Base-by-base conservation (phyloP, 1,139 yeast species). In the Geotrichum phurueaensis region DNA sequence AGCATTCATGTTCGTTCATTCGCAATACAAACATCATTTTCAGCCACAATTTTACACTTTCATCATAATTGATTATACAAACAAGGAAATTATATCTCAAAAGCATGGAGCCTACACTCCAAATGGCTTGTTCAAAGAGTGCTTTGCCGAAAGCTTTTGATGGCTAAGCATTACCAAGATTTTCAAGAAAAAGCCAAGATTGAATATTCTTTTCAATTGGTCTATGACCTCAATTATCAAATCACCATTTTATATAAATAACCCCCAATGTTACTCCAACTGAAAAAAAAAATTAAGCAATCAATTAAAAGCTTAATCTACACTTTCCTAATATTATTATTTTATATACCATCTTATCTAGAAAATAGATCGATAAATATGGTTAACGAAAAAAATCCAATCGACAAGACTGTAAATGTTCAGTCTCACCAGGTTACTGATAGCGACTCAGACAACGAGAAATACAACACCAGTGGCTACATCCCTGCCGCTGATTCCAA, bases 21-120 rank as follows among this genome's bases (percentile, higher is more conserved):
- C 2, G 47, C 47, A 39, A 15, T 2, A 39, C 5, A 39, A 39
- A 39, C 57, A 54, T 31, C 57, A 54, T 54, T 29, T 54, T 52
- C 57, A 54, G 57, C 57, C 57, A 54, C 57, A 54, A 54, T 54
- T 54, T 54, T 20, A 22, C 23, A 7, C 31, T 23, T 31, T 29
- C 36, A 29, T 13, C 23, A 47, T n/a, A 20, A 52, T 15, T 31
- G 2, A 36, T 29, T 22, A 51, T 29, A 31, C 31, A 31, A 29
- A 51, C 2, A 51, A 7, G 4, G 13, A 20, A 5, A 4, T 51
- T 22, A 1, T 25, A 20, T 18, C 22, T 51, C 27, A 13, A 2
- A 27, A 18, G 13, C 43, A 5, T 6, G 31, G 22, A n/a, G 13
- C 6, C 39, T 4, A 12, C 1, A n/a, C 23, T 13, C 18, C 15